Conservation (phyloP, 208 protist genomes). For the Acanthamoeba triangularis region DNA sequence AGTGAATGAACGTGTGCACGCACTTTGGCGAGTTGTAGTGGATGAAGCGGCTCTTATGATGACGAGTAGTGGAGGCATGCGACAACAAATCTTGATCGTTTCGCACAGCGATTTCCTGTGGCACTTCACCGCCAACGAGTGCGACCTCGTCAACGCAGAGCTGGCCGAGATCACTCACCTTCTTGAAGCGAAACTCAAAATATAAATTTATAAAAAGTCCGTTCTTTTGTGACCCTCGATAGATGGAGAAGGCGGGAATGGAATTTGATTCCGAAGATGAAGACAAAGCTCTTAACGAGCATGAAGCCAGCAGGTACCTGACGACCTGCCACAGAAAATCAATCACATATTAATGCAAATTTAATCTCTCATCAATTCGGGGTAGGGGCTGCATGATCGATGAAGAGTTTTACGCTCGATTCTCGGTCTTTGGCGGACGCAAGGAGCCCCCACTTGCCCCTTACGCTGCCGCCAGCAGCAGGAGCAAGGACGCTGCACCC, state of each 20-base stretch:
- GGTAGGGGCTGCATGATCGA: neutral
- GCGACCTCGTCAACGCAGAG: neutral
- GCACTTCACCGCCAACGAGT: neutral
- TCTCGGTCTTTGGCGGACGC: slow-evolving; percentile 5
- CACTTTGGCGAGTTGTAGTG: neutral
- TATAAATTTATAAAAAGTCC: too few species aligned
- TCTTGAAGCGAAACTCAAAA: neutral
- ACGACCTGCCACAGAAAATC: neutral
- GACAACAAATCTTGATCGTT: neutral
- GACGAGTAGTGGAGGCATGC: neutral
- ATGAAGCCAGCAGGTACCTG: neutral
- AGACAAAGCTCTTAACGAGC: neutral
- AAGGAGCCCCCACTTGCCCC: neutral
- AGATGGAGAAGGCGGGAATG: neutral
- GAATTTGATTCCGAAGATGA: slow-evolving; percentile 1
- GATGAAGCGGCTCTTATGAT: neutral
- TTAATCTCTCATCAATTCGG: neutral
- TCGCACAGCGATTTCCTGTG: neutral
- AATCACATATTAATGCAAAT: neutral
- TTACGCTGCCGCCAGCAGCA: neutral
- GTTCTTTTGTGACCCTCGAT: neutral
- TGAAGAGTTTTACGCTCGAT: neutral
- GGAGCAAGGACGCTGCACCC: neutral
- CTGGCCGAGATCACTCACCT: neutral
- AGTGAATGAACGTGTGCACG: neutral